phyloP scores from a whole-genome alignment of 176 grass and related monocot species.

The Aechmea fasciata region DNA sequence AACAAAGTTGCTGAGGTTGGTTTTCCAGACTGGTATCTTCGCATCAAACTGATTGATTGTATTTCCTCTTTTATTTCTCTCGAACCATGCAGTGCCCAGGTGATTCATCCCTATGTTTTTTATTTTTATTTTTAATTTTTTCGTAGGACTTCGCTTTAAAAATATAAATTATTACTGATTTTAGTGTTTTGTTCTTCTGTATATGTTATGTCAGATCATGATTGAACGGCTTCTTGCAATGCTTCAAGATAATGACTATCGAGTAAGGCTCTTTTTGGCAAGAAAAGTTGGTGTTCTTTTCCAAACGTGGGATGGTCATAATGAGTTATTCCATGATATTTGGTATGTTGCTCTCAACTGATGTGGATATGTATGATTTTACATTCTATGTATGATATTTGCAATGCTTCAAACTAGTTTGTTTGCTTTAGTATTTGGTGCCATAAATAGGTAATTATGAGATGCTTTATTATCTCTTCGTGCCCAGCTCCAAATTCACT shows the following conservation, averaged over 20 bases:
- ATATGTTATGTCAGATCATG: constrained; percentile 41
- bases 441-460: too few relatives aligned
- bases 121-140: neutral
- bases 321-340: constrained; percentile 81
- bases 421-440: neutral
- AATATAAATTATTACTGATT: neutral
- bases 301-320: constrained; percentile 91
- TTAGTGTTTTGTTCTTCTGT: neutral
- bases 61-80: constrained; percentile 67
- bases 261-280: constrained; percentile 78
- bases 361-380: neutral
- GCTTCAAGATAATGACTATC: constrained; percentile 90
- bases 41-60: constrained; percentile 70
- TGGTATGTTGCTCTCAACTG: constrained; percentile 20
- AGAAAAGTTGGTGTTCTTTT: constrained; percentile 77
- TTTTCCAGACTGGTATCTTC: constrained; percentile 55
- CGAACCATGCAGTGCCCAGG: constrained; percentile 64
- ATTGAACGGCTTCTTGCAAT: constrained; percentile 68
- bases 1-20: constrained; percentile 42
- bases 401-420: neutral
- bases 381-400: too few relatives aligned
- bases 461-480: too few relatives aligned
- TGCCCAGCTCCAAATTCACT: too few relatives aligned
- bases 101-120: constrained; percentile 13
- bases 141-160: too few relatives aligned